phyloP scores from a whole-genome alignment of 306 rosid species.

The Citrullus mucosospermus region DNA sequence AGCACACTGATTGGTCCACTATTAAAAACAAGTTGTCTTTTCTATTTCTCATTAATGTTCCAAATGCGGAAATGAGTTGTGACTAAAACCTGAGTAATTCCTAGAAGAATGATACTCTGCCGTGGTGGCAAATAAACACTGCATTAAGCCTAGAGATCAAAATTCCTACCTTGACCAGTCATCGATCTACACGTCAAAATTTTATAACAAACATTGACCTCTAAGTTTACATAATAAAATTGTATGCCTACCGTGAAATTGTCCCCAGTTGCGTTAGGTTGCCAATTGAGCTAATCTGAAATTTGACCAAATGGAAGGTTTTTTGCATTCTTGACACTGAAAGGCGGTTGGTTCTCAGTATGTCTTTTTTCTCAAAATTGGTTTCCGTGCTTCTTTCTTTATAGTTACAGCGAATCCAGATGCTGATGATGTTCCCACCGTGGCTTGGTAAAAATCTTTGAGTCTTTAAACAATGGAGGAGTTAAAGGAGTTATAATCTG shows the following conservation, averaged over 20 bases:
- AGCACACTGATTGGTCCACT: background rate
- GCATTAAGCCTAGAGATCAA: conserved; percentile 2
- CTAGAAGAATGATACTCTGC: background rate
- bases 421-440: conserved; percentile 49
- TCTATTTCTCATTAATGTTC: background rate
- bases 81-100: background rate
- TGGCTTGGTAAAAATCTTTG: conserved; percentile 53
- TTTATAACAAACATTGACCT: background rate
- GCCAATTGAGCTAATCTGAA: background rate
- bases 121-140: background rate
- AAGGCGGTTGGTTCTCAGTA: conserved; percentile 20
- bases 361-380: conserved; percentile 74
- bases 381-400: conserved; percentile 59
- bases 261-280: background rate
- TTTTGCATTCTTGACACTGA: background rate
- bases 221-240: background rate
- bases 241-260: background rate
- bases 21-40: background rate
- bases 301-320: background rate
- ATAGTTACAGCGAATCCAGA: conserved; percentile 47
- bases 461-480: conserved; percentile 31
- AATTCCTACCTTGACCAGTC: background rate
- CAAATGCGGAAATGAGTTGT: background rate
- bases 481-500: conserved; percentile 2
- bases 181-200: background rate